Base-by-base conservation (phyloP, 768 basidiomycete genomes). In the Lactarius sanguifluus region DNA sequence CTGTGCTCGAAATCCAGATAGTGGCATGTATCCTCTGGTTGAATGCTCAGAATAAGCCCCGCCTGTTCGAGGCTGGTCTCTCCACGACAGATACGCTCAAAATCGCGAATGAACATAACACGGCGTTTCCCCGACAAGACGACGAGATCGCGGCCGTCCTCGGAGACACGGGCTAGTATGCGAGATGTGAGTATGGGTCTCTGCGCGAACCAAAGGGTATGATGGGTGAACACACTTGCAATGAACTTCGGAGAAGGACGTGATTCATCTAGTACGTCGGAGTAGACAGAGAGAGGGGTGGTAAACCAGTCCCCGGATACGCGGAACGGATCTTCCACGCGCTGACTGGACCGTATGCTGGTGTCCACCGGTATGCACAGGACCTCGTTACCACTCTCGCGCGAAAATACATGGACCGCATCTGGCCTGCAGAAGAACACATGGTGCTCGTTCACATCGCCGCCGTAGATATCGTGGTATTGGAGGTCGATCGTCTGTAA, bases 401-500 rank as follows among this genome's bases (percentile, higher is more conserved):
- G 80, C 34, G 81, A 80, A 67, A 86, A 90, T 9, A 88, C 77
- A 10, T 86, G 80, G 41, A 92, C 71, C 10, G 77, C 74, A 25
- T 71, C 68, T 1, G 72, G 71, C 7, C 84, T 83, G 57, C 86
- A 88, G 30, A 92, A 74, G 70, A 92, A 85, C 0, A 85, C 82
- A 72, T 88, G 83, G 10, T 76, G 75, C 54, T 79, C 77, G 61
- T 81, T 82, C 63, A 92, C 75, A 69, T 92, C 91, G 40, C 91
- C 88, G 67, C 90, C 91, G 61, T 78, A 79, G 9, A 61, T 9
- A 1, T 57, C 10, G 4, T 57, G 60, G 65, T 83, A 80, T 1
- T 79, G 78, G 34, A 78, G 74, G 2, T 76, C 65, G 38, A 90
- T 79, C 7, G 79, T 80, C 73, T 87, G 82, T 1, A 83, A 72